phyloP scores from a whole-genome alignment of 2,329 filamentous ascomycete species.

The Esteya vermicola region DNA sequence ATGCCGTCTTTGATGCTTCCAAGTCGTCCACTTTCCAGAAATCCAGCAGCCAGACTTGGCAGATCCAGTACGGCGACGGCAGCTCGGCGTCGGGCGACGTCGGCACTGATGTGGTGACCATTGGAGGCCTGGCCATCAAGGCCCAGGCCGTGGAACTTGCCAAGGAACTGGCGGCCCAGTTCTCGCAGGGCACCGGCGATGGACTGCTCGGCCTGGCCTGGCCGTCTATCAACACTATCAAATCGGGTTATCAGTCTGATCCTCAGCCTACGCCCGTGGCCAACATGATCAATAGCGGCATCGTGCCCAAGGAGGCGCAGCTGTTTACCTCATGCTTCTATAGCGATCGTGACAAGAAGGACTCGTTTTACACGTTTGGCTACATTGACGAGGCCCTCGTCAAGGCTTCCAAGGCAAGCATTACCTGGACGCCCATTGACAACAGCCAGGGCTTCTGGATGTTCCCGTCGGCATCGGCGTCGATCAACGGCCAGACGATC shows the following conservation, averaged over 20 bases:
- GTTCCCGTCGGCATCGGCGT: conserved; percentile 41
- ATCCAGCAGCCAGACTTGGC: conserved; percentile 37
- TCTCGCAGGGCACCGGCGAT: conserved; percentile 40
- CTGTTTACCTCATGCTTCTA: conserved; percentile 54
- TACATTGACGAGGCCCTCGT: conserved; percentile 53
- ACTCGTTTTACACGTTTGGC: conserved; percentile 60
- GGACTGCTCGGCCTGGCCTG: conserved; percentile 56
- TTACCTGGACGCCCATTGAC: conserved; percentile 46
- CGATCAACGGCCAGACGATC: conserved; percentile 41
- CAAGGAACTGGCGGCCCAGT: conserved; percentile 40
- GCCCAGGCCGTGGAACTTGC: conserved; percentile 53
- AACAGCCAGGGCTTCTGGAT: conserved; percentile 55
- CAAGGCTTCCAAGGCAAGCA: conserved; percentile 33
- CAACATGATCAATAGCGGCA: conserved; percentile 45
- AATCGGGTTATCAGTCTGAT: conserved; percentile 22
- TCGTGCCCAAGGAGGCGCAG: conserved; percentile 32
- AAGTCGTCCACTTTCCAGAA: conserved; percentile 47
- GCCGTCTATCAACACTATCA: conserved; percentile 48
- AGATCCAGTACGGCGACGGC: conserved; percentile 54
- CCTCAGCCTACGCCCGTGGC: conserved; percentile 49
- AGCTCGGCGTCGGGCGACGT: conserved; percentile 53
- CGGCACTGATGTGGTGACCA: conserved; percentile 44
- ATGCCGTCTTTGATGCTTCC: conserved; percentile 43
- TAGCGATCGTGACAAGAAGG: conserved; percentile 33
- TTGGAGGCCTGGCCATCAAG: conserved; percentile 48